Base-by-base conservation (phyloP, 164 flowering plant genomes). In the Vitis amurensis region DNA sequence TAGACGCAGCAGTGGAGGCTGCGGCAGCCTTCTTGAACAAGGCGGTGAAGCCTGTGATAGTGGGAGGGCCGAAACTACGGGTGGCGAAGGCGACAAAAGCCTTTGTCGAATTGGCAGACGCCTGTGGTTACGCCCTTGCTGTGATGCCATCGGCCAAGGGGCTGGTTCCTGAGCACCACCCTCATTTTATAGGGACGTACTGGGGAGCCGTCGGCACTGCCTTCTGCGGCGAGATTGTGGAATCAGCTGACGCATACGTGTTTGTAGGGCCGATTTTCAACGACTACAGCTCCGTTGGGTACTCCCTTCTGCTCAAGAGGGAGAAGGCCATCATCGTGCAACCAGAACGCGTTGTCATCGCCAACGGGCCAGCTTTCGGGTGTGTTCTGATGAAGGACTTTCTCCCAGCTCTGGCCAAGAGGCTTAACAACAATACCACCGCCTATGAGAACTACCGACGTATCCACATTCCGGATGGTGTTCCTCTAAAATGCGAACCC, bases 131-230 rank as follows among this genome's bases (percentile, higher is more conserved):
- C 52, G 70, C 82, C 6, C 8, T 76, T 8, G 57, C 82, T 3
- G 79, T 60, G n/a, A 76, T 79, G 82, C 82, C 82, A n/a, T 73
- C 82, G 7, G 82, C 77, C 0, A 79, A 79, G 68, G 82, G 82
- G 10, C 44, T 70, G 15, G 79, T 79, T 1, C 77, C 77, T 0
- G 83, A 80, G 67, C 37, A 72, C 30, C 80, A 77, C 55, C 74
- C 78, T 8, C 78, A 70, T 47, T 80, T 74, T 71, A 79, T 79
- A 0, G 82, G 82, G 8, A 79, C 82, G 0, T 79, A 76, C 62
- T 79, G 82, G 82, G 80, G 83, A 8, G 83, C 80, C 2, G 78
- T 80, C 6, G 51, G 83, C 56, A 80, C 80, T 1, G 67, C 78
- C 17, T 80, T 77, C 68, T 80, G 83, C 14, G 76, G 68, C 0